These are phyloP conservation scores for Fusarium sp. DNA, from an alignment of 2,329 filamentous ascomycete species.

Conservation along the genomic window DNA sequence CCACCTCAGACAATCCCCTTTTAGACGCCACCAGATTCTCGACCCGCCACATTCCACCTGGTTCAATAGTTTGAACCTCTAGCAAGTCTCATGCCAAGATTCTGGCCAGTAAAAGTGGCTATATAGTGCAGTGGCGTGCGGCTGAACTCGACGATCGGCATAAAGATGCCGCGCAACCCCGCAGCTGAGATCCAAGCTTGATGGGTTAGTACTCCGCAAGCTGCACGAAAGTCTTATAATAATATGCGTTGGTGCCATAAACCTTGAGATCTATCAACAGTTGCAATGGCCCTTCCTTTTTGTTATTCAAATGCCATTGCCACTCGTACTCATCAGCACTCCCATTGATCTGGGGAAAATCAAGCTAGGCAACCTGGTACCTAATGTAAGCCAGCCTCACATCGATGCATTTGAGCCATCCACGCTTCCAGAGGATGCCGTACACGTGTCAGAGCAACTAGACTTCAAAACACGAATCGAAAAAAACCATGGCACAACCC, in stretches of 20 bases:
- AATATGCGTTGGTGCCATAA: too few species aligned
- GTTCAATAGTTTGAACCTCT: not conserved
- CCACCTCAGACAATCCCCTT: too few species aligned
- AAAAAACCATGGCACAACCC: accelerated
- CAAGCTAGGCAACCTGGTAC: not conserved
- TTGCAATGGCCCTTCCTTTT: too few species aligned
- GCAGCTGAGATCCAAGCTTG: not conserved
- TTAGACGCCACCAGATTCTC: too few species aligned
- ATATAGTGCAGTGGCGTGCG: not conserved
- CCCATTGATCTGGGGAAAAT: not conserved
- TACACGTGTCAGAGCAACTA: not conserved
- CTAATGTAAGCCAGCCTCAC: not conserved
- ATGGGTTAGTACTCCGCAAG: too few species aligned
- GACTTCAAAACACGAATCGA: not conserved
- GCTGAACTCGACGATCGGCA: not conserved
- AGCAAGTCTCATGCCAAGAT: accelerated
- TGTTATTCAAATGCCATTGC: not conserved
- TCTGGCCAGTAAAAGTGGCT: not conserved
- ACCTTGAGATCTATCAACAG: too few species aligned
- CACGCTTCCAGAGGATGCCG: accelerated
- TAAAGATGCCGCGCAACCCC: not conserved
- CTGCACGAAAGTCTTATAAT: too few species aligned
- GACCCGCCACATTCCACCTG: not conserved
- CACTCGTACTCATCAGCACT: not conserved
- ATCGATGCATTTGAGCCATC: not conserved